Evolutionary conservation across 1,139 yeast species (phyloP).

Genomic region (Candida mesenterica): DNA sequence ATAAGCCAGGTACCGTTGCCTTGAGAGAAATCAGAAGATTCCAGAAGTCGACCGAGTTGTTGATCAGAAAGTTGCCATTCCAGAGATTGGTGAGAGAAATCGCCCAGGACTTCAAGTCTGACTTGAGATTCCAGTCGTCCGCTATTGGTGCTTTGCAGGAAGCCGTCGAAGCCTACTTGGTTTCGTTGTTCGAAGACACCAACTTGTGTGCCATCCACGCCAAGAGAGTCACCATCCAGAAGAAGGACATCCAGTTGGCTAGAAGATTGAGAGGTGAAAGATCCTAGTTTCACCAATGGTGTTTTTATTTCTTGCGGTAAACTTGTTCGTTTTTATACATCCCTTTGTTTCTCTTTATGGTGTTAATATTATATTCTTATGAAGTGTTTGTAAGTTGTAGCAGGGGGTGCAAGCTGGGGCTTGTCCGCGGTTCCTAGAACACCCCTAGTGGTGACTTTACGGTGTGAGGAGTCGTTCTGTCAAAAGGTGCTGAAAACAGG

Average conservation of each 20-base stretch:
- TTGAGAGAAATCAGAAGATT: constrained; percentile 56
- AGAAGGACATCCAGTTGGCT: constrained; percentile 54
- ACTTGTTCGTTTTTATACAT: neutral
- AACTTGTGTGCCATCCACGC: constrained; percentile 56
- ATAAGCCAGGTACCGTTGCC: constrained; percentile 56
- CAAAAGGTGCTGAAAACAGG: too few relatives aligned
- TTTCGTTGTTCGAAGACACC: constrained; percentile 51
- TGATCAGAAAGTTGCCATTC: constrained; percentile 52
- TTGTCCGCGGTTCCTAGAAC: neutral
- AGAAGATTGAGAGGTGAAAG: constrained; percentile 57
- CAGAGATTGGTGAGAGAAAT: constrained; percentile 51
- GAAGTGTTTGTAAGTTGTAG: constrained; percentile 11
- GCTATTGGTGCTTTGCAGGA: constrained; percentile 55
- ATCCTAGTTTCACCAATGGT: constrained; percentile 24
- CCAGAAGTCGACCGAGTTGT: constrained; percentile 51
- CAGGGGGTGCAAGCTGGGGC: neutral
- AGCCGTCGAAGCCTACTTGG: constrained; percentile 54
- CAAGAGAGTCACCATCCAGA: constrained; percentile 53
- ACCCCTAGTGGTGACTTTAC: neutral
- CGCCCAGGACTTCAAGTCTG: constrained; percentile 51
- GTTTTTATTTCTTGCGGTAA: neutral
- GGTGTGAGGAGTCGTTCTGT: too few relatives aligned
- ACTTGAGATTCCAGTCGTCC: constrained; percentile 51
- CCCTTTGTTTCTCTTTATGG: neutral
- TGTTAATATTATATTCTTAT: constrained; percentile 7